A percentile compares a stretch with the other conserved stretches of the same genome.
These are phyloP conservation scores for Ambrosiella cleistominuta DNA, from an alignment of 2,329 filamentous ascomycete genomes.

Conservation along the genomic window DNA sequence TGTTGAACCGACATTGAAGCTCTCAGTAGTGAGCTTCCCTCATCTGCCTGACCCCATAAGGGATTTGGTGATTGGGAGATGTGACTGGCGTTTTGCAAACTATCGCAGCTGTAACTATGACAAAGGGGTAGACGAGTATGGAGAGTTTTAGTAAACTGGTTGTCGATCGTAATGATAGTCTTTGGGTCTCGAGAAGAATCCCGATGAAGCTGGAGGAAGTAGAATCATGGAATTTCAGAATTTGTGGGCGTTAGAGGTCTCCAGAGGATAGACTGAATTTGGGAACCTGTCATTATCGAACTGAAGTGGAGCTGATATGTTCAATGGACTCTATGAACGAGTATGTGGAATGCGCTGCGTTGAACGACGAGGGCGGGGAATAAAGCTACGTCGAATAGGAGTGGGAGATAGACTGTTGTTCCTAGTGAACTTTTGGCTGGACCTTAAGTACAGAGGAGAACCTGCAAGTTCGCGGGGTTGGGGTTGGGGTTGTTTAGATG, in stretches of 20 bases:
- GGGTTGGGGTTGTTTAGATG: too few relatives aligned
- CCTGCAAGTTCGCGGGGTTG: too few relatives aligned
- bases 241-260: background rate
- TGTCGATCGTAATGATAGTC: background rate
- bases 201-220: background rate
- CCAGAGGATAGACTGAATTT: background rate
- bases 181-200: background rate
- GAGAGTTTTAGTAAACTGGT: background rate
- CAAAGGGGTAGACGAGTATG: background rate
- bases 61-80: background rate
- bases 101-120: background rate
- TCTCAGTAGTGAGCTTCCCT: background rate
- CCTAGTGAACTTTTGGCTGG: too few relatives aligned
- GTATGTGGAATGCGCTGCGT: background rate
- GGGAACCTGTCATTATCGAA: background rate
- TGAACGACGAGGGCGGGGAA: background rate
- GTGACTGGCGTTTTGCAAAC: background rate
- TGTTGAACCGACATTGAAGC: background rate
- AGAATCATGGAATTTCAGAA: background rate
- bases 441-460: too few relatives aligned
- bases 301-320: background rate
- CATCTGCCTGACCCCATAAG: background rate
- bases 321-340: background rate
- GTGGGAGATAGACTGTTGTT: background rate
- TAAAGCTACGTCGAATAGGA: background rate